Evolutionary conservation across 495 filamentous ascomycete genomes (phyloP).

Genomic region (Neurospora sp.): DNA sequence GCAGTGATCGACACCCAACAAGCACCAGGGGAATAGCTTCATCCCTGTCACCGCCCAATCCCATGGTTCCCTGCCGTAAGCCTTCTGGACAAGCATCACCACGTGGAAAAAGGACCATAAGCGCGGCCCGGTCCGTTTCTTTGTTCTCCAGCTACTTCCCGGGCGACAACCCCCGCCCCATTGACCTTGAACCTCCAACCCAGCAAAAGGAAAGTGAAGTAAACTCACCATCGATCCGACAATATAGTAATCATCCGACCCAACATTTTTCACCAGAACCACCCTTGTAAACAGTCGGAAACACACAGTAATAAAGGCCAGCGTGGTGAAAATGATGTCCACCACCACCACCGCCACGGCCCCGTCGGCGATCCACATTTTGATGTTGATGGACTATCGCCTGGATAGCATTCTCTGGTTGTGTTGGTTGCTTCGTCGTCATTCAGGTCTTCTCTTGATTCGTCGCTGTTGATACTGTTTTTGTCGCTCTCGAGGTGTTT

Average conservation of each 20-base stretch:
- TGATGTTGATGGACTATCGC: not conserved
- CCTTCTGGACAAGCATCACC: not conserved
- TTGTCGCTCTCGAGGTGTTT: not conserved
- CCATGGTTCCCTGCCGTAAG: not conserved
- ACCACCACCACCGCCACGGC: constrained; percentile 11
- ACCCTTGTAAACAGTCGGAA: constrained; percentile 8
- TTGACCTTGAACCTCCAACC: not conserved
- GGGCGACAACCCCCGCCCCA: not conserved
- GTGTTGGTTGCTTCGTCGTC: not conserved
- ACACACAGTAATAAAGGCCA: constrained; percentile 14
- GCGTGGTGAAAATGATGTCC: constrained; percentile 11
- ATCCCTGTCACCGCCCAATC: not conserved
- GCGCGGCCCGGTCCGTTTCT: not conserved
- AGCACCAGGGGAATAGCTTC: not conserved
- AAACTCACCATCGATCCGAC: constrained; percentile 7
- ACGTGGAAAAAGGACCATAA: not conserved
- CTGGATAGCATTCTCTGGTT: not conserved
- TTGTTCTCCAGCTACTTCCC: not conserved
- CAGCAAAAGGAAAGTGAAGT: not conserved
- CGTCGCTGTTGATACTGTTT: not conserved
- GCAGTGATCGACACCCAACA: constrained; percentile 5
- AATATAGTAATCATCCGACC: constrained; percentile 14
- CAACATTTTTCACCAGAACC: constrained; percentile 12
- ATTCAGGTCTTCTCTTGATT: not conserved
- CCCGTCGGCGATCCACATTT: constrained; percentile 8